Percentiles rank a stretch among this genome's conserved stretches.
phyloP scores from a whole-genome alignment of 257 asterid species.

The Solanum neorickii region DNA sequence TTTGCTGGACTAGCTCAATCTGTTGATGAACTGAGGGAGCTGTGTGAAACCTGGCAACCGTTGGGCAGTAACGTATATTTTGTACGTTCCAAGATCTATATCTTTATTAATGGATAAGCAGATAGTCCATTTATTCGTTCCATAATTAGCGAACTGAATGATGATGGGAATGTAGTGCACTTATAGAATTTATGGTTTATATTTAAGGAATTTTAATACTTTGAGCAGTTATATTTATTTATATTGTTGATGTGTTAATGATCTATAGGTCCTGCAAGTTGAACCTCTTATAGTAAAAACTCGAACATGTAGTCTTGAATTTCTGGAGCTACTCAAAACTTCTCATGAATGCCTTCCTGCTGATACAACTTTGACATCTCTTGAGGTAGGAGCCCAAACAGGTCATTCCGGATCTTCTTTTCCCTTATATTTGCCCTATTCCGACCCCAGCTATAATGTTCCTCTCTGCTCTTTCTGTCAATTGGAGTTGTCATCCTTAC shows the following conservation, averaged over 20 bases:
- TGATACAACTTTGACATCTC: slow-evolving; percentile 1
- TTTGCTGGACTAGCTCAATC: slow-evolving; percentile 4
- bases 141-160: background rate
- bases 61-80: slow-evolving; percentile 23
- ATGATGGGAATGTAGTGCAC: background rate
- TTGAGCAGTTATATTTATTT: background rate
- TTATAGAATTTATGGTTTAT: background rate
- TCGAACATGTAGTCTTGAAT: slow-evolving; percentile 7
- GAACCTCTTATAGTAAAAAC: background rate
- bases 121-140: background rate
- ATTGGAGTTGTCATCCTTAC: background rate
- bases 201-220: background rate
- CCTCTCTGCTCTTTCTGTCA: background rate
- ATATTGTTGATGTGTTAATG: background rate
- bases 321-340: slow-evolving; percentile 4
- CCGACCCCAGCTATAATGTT: background rate
- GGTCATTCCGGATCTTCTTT: background rate
- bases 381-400: background rate
- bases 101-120: background rate
- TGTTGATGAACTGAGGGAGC: slow-evolving; percentile 20
- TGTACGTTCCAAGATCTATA: slow-evolving; percentile 8
- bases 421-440: background rate
- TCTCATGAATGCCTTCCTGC: background rate
- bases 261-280: slow-evolving; percentile 4
- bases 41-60: slow-evolving; percentile 12